Base-by-base conservation (phyloP, 176 grass and related monocot species). In the Puya raimondii region DNA sequence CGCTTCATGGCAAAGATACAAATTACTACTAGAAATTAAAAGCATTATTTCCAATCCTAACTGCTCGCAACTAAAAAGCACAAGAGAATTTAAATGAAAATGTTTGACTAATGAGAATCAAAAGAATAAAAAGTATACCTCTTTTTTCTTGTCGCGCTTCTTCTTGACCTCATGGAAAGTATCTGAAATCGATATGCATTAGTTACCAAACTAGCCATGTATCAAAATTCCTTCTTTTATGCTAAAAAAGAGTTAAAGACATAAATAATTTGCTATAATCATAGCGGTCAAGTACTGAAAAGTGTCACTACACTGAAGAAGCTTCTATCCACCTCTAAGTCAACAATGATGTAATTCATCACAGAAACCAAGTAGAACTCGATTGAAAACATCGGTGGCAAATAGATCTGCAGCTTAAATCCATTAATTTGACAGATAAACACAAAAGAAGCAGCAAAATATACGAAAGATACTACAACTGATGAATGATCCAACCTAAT, bases 111-210 rank as follows among this genome's bases (percentile, higher is more conserved):
- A 42, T 42, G 33, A 42, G 4, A 42, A 42, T 42, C 33, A 42
- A 42, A 20, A 76, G 78, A 47, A 23, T 27, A 9, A 66, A 33
- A 18, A 10, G 66, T 16, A 49, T 77, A 88, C 89, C 89, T 92
- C 89, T 29, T 88, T 88, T 88, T 85, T 92, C 85, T 92, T 92
- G 56, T 92, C 85, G 50, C 80, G 82, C 77, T 78, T 92, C 78
- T 85, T 88, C 71, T 78, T 92, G 20, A 92, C 89, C 80, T 92
- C 89, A 47, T 92, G 89, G 54, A 92, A 92, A 64, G 85, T 78
- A 83, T 88, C 89, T 92, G 80, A 79, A 82, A 85, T 48, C 69
- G 72, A 58, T 2, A 47, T 26, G 18, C 15, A 74, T 49, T 17
- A 9, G 20, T 49, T 10, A 74, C 50, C 18, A 42, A n/a, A 33